These are phyloP conservation scores for Lipomyces mesembrius DNA, from an alignment of 805 yeast genomes.

Conservation along the genomic window DNA sequence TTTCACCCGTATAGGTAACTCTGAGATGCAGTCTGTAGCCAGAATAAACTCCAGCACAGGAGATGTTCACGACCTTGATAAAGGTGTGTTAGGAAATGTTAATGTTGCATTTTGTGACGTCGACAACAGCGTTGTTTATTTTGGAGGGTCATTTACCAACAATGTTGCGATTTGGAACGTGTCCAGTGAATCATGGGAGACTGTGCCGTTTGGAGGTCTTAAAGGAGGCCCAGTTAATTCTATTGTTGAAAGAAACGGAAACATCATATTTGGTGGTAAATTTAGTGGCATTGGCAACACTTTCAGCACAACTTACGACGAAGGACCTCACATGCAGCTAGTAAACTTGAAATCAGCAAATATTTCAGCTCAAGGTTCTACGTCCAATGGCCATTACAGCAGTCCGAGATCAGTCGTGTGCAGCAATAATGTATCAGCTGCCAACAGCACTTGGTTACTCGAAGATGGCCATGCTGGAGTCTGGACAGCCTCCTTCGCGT, in stretches of 20 bases:
- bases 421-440: conserved; percentile 32
- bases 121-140: conserved; percentile 58
- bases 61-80: conserved; percentile 35
- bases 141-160: conserved; percentile 77
- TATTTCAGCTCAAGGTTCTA: conserved; percentile 49
- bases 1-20: conserved; percentile 40
- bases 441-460: conserved; percentile 57
- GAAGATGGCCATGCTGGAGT: conserved; percentile 59
- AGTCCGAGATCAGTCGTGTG: conserved; percentile 45
- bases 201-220: conserved; percentile 79
- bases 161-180: conserved; percentile 71
- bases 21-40: conserved; percentile 39
- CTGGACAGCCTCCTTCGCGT: conserved; percentile 66
- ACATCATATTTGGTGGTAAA: conserved; percentile 77
- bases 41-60: conserved; percentile 40
- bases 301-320: conserved; percentile 19
- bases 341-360: conserved; percentile 64
- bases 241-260: conserved; percentile 56
- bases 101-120: conserved; percentile 55
- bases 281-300: conserved; percentile 65
- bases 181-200: conserved; percentile 48
- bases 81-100: conserved; percentile 49
- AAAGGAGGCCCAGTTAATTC: conserved; percentile 61
- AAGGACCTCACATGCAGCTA: conserved; percentile 48
- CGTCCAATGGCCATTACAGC: conserved; percentile 50